Conservation (phyloP, 768 basidiomycete species). For the Rhodosporidiobolus sp. region DNA sequence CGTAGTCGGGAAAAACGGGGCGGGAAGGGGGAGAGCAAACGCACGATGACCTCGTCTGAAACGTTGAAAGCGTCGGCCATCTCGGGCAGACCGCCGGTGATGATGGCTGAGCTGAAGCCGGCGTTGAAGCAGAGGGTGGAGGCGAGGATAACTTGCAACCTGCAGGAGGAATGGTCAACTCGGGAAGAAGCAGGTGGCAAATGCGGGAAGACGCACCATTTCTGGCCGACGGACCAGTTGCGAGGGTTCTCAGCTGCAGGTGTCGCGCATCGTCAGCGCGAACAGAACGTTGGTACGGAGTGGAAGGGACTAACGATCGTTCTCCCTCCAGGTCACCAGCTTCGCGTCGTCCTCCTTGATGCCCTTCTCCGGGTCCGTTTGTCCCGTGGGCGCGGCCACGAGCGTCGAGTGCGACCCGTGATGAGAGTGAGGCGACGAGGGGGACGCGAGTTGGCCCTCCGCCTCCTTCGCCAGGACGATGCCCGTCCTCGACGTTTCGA, state of each 20-base stretch:
- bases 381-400: background rate
- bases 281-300: background rate
- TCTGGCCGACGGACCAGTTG: background rate
- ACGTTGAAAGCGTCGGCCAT: conserved; percentile 40
- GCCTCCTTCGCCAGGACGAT: conserved; percentile 9
- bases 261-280: too few species aligned
- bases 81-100: conserved; percentile 43
- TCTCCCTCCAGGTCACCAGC: conserved; percentile 1
- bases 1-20: too few species aligned
- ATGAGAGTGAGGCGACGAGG: background rate
- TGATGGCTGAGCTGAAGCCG: conserved; percentile 44
- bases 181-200: background rate
- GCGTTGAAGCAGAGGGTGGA: conserved; percentile 43
- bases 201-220: background rate
- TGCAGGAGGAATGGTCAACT: background rate
- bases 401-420: background rate
- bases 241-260: background rate
- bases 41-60: conserved; percentile 32
- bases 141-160: conserved; percentile 34
- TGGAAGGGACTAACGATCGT: background rate
- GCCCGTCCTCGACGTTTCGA: background rate
- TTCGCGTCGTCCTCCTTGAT: background rate
- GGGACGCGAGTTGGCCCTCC: background rate
- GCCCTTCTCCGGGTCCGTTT: conserved; percentile 30
- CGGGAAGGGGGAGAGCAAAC: background rate